Evolutionary conservation across 176 grass and related monocot genomes (phyloP), one percentile per base, ranked within the genome.

Genomic region (Oryza meridionalis): DNA sequence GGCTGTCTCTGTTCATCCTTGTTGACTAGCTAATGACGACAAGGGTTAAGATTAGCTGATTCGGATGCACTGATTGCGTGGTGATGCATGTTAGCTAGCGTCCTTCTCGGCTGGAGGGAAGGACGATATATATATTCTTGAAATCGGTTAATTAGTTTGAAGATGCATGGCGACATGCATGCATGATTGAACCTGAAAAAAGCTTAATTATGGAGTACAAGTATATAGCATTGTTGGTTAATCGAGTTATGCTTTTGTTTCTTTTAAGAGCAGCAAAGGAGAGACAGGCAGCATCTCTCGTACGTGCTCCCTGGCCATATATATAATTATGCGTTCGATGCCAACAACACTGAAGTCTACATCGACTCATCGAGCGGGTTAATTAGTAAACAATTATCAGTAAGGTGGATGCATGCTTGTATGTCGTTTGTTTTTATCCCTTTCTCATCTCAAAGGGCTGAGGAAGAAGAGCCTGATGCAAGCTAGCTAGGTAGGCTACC

Each of bases 221-320:
- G 29, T 15, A 49, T 49, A 49, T 13, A 40, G 47, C 27, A 27
- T 43, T 46, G 3, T 9, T 46, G 2, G 26, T 11, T 47, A 68
- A 75, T 67, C 81, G 81, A 84, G 76, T 62, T 80, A 84, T 85
- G 70, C 77, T 55, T 55, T 88, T 76, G 87, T 76, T 81, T 19
- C 87, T 84, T 81, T 85, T 76, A 50, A 84, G 62, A 88, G 25
- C 29, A 49, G 40, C 79, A 69, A 27, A 8, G 1, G 37, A 51
- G 51, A 55, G 51, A 6, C 51, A 21, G 53, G 53, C 53, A 61
- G 32, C 19, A 66, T 6, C 35, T 33, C 49, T 87, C 72, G 77
- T 62, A 62, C 58, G n/a, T 70, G 81, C 76, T 76, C 55, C 63
- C 42, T 29, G 70, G 9, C 64, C 29, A 31, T 31, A 31, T 31